Conservation (phyloP, 805 yeast species). For the Phaffomyces opuntiae region DNA sequence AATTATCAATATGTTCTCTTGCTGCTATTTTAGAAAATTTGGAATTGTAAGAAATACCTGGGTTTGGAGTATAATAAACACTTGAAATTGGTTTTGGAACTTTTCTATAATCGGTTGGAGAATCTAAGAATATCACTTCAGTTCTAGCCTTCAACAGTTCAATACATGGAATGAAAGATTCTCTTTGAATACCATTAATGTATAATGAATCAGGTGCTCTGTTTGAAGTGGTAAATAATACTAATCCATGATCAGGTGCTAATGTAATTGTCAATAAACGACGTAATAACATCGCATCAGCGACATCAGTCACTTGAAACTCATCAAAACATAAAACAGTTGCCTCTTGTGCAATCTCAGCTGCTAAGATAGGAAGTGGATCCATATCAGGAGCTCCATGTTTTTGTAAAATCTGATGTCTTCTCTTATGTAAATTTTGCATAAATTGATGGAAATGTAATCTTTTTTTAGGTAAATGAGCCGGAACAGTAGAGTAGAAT, state of each 20-base stretch:
- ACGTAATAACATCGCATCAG: conserved; percentile 94
- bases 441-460: conserved; percentile 95
- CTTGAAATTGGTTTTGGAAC: conserved; percentile 76
- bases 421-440: conserved; percentile 86
- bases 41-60: conserved; percentile 48
- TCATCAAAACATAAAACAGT: conserved; percentile 92
- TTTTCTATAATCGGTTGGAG: conserved; percentile 92
- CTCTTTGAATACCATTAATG: conserved; percentile 90
- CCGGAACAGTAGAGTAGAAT: conserved; percentile 79
- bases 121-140: conserved; percentile 71
- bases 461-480: conserved; percentile 67
- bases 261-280: conserved; percentile 62
- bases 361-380: conserved; percentile 76
- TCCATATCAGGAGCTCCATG: conserved; percentile 68
- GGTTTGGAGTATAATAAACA: conserved; percentile 69
- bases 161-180: conserved; percentile 88
- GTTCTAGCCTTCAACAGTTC: conserved; percentile 67
- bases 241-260: conserved; percentile 71
- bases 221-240: conserved; percentile 89
- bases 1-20: conserved; percentile 54
- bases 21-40: conserved; percentile 45
- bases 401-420: conserved; percentile 62
- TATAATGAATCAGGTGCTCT: conserved; percentile 92
- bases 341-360: conserved; percentile 69
- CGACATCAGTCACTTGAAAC: conserved; percentile 96